Evolutionary conservation across 306 rosid genomes (phyloP), one percentile per base, ranked within the genome.

Genomic region (Gastrolobium villosum): DNA sequence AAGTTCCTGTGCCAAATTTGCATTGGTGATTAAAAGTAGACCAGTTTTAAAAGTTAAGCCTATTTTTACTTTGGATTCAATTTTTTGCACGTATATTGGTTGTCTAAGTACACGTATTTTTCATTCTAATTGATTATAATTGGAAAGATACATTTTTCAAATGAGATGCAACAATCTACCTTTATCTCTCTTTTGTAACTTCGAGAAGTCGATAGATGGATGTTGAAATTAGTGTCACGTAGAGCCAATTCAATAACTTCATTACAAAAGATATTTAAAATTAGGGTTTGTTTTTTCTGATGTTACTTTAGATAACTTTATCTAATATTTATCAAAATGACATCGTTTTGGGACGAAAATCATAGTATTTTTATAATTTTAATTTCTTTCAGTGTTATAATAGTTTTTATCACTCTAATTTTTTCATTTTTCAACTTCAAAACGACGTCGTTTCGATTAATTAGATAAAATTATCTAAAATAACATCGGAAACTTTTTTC

Each of bases 11-110:
- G 44, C 45, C 77, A 59, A 64, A 3, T 45, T 81, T 67, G 48
- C 66, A 48, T 74, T 75, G 72, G 59, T 81, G 71, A 66, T 81
- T 45, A 61, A 81, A 75, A 59, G 81, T 67, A 59, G 57, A 75
- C 70, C 35, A 68, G 67, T 68, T 81, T 67, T 26, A 67, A 80
- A 75, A 68, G 73, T 39, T 75, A 5, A 49, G 37, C 77, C 39
- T 49, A 49, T 70, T 39, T 67, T 67, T 50, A 65, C 74, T 69
- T 69, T 81, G 37, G 76, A 74, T 56, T 49, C 14, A 66, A 28
- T 57, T 69, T 70, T 76, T 34, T 57, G 54, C 10, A 41, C 54
- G 44, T 14, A 31, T 48, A 35, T 39, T 53, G 30, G 32, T 55
- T 49, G 26, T 52, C 39, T 71, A 62, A 48, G 30, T 62, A 41